These are phyloP conservation scores for Cochlearia excelsa DNA, from an alignment of 345 rosid genomes.

Conservation along the genomic window DNA sequence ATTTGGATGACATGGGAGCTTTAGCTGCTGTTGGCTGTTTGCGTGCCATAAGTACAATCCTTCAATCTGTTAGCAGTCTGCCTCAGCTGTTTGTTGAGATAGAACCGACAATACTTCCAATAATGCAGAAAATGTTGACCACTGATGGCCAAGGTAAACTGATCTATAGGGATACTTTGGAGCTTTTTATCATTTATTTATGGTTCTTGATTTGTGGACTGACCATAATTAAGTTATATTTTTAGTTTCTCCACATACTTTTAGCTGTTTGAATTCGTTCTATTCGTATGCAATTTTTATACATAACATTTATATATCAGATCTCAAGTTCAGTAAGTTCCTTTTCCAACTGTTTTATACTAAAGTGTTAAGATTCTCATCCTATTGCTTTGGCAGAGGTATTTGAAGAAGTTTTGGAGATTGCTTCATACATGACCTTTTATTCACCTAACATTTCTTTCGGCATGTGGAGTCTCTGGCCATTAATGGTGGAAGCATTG, in stretches of 20 bases:
- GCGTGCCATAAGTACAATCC: slow-evolving; percentile 96
- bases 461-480: slow-evolving; percentile 99
- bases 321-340: slow-evolving; percentile 9
- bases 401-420: slow-evolving; percentile 98
- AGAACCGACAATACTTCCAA: slow-evolving; percentile 86
- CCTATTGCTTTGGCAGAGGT: slow-evolving; percentile 65
- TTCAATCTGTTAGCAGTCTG: slow-evolving; percentile 89
- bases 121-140: slow-evolving; percentile 92
- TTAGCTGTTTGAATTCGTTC: neutral
- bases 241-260: neutral
- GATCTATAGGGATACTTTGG: slow-evolving; percentile 3
- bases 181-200: slow-evolving; percentile 11
- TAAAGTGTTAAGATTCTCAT: slow-evolving; percentile 16
- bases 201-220: slow-evolving; percentile 9
- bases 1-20: slow-evolving; percentile 86
- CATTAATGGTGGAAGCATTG: slow-evolving; percentile 88
- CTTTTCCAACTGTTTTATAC: slow-evolving; percentile 15
- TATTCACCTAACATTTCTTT: slow-evolving; percentile 87
- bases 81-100: slow-evolving; percentile 82
- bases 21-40: slow-evolving; percentile 94
- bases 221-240: slow-evolving; percentile 11
- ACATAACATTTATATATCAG: neutral
- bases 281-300: neutral
- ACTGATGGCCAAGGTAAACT: slow-evolving; percentile 88
- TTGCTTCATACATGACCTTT: slow-evolving; percentile 97